phyloP scores from a whole-genome alignment of 176 grass and related monocot species.

The Zoysia pacifica region DNA sequence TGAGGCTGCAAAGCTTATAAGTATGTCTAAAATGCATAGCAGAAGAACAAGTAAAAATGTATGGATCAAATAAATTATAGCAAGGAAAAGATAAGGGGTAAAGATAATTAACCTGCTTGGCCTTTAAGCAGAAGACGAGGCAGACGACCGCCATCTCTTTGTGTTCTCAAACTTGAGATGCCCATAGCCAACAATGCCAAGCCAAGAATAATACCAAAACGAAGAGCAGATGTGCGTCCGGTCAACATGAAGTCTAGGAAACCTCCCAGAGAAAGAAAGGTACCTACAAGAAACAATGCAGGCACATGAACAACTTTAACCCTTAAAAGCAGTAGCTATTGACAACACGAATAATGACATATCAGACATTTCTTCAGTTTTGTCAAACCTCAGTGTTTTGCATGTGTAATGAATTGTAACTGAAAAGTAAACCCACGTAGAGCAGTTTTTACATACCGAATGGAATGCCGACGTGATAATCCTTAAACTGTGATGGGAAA shows the following conservation, averaged over 20 bases:
- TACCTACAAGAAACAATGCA: conserved; percentile 58
- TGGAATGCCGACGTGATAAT: conserved; percentile 89
- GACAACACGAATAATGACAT: neutral
- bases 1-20: neutral
- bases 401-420: neutral
- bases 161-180: conserved; percentile 76
- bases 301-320: conserved; percentile 9
- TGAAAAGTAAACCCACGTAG: conserved; percentile 8
- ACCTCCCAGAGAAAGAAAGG: conserved; percentile 70
- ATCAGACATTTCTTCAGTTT: neutral
- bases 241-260: conserved; percentile 90
- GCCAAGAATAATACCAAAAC: conserved; percentile 88
- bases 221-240: conserved; percentile 79
- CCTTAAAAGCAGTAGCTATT: neutral
- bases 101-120: conserved; percentile 82
- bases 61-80: neutral
- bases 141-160: conserved; percentile 46
- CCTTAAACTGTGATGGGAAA: conserved; percentile 54
- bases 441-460: conserved; percentile 61
- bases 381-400: neutral
- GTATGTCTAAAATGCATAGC: neutral
- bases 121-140: conserved; percentile 72
- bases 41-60: neutral
- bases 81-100: conserved; percentile 4
- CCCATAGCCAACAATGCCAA: conserved; percentile 66